These are phyloP conservation scores for Leptomonas seymouri DNA, from an alignment of 208 protist genomes.

Conservation along the genomic window DNA sequence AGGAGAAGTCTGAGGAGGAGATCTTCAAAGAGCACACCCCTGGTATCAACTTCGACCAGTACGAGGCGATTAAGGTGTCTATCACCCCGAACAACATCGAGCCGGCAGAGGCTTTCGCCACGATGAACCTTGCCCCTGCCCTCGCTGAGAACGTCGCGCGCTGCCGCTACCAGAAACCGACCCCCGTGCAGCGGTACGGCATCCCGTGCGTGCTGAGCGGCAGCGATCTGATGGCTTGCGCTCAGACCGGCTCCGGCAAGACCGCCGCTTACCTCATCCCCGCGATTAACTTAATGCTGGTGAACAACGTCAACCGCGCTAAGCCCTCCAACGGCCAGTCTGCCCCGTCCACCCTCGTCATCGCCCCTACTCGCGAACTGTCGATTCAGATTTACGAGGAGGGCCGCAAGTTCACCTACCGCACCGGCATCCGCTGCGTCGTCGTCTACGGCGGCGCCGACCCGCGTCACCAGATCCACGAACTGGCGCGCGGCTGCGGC, in stretches of 20 bases:
- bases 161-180: conserved; percentile 97
- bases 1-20: conserved; percentile 90
- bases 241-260: conserved; percentile 99
- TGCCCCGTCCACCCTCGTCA: conserved; percentile 92
- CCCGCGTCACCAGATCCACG: conserved; percentile 94
- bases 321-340: conserved; percentile 58
- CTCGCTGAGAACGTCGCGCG: conserved; percentile 95
- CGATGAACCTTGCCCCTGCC: conserved; percentile 85
- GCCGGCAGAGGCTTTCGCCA: conserved; percentile 77
- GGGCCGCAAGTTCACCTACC: conserved; percentile 96
- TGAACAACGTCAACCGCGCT: conserved; percentile 68
- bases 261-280: conserved; percentile 99
- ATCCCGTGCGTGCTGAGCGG: conserved; percentile 95
- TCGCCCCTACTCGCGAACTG: conserved; percentile 98
- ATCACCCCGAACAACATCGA: conserved; percentile 85
- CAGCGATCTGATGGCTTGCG: conserved; percentile 98
- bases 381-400: conserved; percentile 98
- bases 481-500: conserved; percentile 96
- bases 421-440: conserved; percentile 92
- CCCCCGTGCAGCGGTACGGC: conserved; percentile 98
- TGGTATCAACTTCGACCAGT: conserved; percentile 94
- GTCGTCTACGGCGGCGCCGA: conserved; percentile 98
- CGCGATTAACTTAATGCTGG: conserved; percentile 92
- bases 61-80: conserved; percentile 88
- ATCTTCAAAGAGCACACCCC: conserved; percentile 92